phyloP scores from a whole-genome alignment of 768 basidiomycete species.

The Asterophora lycoperdoides region DNA sequence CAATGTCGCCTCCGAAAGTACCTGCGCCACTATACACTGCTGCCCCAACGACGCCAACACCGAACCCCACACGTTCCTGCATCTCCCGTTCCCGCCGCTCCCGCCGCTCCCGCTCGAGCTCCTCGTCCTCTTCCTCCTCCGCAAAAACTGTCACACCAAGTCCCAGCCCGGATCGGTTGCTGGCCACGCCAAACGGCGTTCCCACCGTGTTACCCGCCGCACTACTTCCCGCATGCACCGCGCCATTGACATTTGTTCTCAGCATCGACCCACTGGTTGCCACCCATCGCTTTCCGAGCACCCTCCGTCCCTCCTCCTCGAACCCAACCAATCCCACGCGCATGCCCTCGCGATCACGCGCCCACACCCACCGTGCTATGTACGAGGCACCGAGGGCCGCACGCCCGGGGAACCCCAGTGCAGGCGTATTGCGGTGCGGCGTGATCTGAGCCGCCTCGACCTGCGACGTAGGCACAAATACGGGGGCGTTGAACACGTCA shows the following conservation, averaged over 20 bases:
- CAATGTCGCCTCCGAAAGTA: slow-evolving; percentile 32
- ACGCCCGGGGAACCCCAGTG: slow-evolving; percentile 61
- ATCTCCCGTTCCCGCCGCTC: slow-evolving; percentile 16
- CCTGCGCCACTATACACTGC: slow-evolving; percentile 20
- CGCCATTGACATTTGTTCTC: slow-evolving; percentile 56
- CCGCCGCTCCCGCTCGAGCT: slow-evolving; percentile 50
- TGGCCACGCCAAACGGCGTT: slow-evolving; percentile 49
- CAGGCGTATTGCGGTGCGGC: slow-evolving; percentile 72
- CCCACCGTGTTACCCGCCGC: slow-evolving; percentile 63
- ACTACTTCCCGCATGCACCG: slow-evolving; percentile 33
- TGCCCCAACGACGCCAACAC: slow-evolving; percentile 25
- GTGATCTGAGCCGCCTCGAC: slow-evolving; percentile 72
- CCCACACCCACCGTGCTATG: slow-evolving; percentile 84
- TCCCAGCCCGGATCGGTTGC: slow-evolving; percentile 38
- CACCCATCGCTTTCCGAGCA: slow-evolving; percentile 73
- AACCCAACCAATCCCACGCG: slow-evolving; percentile 51
- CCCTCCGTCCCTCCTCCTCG: slow-evolving; percentile 73
- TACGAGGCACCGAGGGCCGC: slow-evolving; percentile 74
- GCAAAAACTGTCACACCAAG: slow-evolving; percentile 46
- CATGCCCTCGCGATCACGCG: slow-evolving; percentile 47
- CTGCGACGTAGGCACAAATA: slow-evolving; percentile 70
- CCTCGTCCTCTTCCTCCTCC: slow-evolving; percentile 78
- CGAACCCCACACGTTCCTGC: slow-evolving; percentile 21
- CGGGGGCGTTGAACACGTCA: slow-evolving; percentile 79
- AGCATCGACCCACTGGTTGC: slow-evolving; percentile 54